phyloP scores from a whole-genome alignment of 1,284 basidiomycete species.

The Microbotryum silenes-acaulis region DNA sequence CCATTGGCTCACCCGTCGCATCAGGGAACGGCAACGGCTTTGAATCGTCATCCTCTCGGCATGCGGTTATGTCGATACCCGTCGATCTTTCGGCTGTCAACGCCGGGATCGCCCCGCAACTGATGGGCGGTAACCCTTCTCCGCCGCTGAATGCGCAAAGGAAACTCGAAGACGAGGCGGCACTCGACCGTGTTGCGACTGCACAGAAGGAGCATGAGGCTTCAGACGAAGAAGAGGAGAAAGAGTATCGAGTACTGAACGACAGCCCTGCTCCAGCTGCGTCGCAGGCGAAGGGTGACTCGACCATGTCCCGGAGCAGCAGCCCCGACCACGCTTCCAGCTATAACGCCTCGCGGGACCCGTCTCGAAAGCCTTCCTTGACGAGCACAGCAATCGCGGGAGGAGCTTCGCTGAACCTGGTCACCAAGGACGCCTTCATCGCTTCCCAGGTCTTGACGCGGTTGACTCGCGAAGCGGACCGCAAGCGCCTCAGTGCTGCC shows the following conservation, averaged over 20 bases:
- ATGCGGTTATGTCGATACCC: constrained; percentile 8
- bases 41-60: not conserved
- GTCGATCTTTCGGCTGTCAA: constrained; percentile 17
- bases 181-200: not conserved
- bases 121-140: constrained; percentile 15
- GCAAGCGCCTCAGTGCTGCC: too few species aligned
- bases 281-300: not conserved
- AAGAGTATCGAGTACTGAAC: not conserved
- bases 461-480: not conserved
- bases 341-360: too few species aligned
- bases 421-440: constrained; percentile 28
- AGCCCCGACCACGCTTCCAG: too few species aligned
- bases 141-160: constrained; percentile 1
- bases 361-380: too few species aligned
- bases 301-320: too few species aligned
- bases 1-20: not conserved
- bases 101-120: constrained; percentile 21
- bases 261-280: not conserved
- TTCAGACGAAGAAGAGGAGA: not conserved
- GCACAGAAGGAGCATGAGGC: not conserved
- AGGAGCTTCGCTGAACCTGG: constrained; percentile 16
- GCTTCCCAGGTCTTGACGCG: constrained; percentile 17
- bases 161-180: not conserved
- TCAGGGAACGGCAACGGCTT: not conserved
- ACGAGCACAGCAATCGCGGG: too few species aligned